A percentile compares a stretch with the other conserved stretches of the same genome.
phyloP scores from a whole-genome alignment of 1,139 yeast species.

The Hemisphaericaspora xylanilytica region DNA sequence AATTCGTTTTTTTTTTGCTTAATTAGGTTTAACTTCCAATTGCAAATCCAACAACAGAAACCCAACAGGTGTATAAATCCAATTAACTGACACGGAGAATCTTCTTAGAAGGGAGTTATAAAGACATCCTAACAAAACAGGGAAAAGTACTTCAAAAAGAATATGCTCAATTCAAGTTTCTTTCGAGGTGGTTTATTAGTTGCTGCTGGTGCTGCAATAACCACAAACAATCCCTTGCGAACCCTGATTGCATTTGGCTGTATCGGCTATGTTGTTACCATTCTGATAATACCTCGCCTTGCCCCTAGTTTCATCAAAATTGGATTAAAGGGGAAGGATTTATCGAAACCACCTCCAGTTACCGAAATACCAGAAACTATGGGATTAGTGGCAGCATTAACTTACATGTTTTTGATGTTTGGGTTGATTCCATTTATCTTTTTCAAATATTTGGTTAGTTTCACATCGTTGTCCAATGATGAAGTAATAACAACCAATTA shows the following conservation, averaged over 20 bases:
- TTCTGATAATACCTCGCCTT: conserved; percentile 62
- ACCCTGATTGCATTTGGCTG: conserved; percentile 66
- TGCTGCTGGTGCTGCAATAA: conserved; percentile 20
- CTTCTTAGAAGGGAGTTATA: no score
- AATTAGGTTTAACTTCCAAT: no score
- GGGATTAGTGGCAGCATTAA: conserved; percentile 83
- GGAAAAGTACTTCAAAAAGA: no score
- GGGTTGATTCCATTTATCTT: conserved; percentile 87
- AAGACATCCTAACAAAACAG: no score
- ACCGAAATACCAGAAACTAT: conserved; percentile 75
- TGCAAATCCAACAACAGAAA: no score
- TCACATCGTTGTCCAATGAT: conserved; percentile 37
- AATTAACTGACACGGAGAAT: no score
- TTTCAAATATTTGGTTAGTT: conserved; percentile 69
- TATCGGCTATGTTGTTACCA: conserved; percentile 61
- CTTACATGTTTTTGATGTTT: conserved; percentile 78
- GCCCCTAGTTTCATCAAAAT: conserved; percentile 65
- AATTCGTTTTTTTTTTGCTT: no score
- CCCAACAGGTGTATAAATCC: no score
- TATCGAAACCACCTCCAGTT: conserved; percentile 69
- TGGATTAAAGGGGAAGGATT: conserved; percentile 82
- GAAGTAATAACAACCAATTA: conserved; percentile 32
- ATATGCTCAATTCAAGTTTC: conserved; percentile 10
- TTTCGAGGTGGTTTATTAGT: conserved; percentile 18
- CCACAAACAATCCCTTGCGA: conserved; percentile 36